A percentile compares a stretch with the other conserved stretches of the same genome.
These are phyloP conservation scores for Rhodamnia argentea DNA, from an alignment of 345 rosid species.

Conservation along the genomic window DNA sequence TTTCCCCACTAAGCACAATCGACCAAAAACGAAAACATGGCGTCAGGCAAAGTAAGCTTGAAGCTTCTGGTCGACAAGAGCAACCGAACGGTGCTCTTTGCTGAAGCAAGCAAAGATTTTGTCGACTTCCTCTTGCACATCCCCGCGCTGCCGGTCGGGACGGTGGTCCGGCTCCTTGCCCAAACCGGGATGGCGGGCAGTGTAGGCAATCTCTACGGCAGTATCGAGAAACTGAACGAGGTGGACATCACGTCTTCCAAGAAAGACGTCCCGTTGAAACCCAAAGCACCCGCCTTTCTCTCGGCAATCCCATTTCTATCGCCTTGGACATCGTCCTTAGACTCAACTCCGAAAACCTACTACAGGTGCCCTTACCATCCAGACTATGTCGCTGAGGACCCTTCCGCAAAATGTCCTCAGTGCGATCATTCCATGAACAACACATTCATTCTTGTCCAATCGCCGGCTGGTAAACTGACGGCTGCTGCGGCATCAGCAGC, in stretches of 20 bases:
- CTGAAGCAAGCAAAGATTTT: neutral
- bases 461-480: neutral
- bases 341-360: neutral
- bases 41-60: conserved; percentile 3
- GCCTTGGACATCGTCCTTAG: neutral
- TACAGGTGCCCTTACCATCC: neutral
- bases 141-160: neutral
- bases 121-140: neutral
- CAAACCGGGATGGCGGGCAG: neutral
- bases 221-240: neutral
- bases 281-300: neutral
- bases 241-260: neutral
- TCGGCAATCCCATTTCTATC: neutral
- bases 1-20: neutral
- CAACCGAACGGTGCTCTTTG: neutral
- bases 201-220: neutral
- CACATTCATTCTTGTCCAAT: neutral
- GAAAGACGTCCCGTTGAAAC: neutral
- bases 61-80: neutral
- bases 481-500: neutral
- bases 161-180: neutral
- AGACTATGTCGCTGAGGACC: neutral
- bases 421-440: neutral
- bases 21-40: neutral
- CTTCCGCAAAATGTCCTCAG: neutral